These are phyloP conservation scores for Salix viminalis DNA, from an alignment of 345 rosid species.

Conservation along the genomic window DNA sequence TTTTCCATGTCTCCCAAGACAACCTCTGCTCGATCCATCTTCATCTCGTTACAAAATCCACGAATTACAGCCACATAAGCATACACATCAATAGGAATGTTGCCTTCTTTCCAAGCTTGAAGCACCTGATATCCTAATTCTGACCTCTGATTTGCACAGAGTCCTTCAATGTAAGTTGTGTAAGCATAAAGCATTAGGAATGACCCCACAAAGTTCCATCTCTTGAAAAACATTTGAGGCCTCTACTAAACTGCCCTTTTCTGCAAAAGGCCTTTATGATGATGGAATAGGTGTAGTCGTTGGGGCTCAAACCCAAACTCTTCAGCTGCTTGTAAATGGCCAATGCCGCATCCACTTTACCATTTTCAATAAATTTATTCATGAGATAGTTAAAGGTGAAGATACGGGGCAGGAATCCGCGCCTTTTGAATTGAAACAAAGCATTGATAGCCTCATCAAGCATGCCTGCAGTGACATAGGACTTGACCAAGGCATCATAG, in stretches of 20 bases:
- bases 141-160: constrained; percentile 5
- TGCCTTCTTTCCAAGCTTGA: constrained; percentile 13
- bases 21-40: constrained; percentile 44
- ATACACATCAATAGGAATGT: constrained; percentile 30
- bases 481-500: constrained; percentile 19
- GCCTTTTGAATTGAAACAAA: constrained; percentile 9
- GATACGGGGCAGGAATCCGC: constrained; percentile 10
- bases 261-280: too few species aligned
- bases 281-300: constrained; percentile 11
- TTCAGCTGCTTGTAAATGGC: constrained; percentile 11
- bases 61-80: constrained; percentile 15
- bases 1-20: constrained; percentile 46
- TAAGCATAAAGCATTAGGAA: constrained; percentile 5
- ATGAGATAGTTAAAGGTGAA: constrained; percentile 14
- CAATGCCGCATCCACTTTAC: constrained; percentile 3
- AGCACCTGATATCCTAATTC: constrained; percentile 28
- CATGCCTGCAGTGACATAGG: constrained; percentile 14
- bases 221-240: constrained; percentile 8
- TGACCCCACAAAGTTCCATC: constrained; percentile 7
- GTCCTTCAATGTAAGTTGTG: constrained; percentile 16
- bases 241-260: constrained; percentile 12
- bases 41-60: constrained; percentile 16
- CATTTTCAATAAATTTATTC: constrained; percentile 7
- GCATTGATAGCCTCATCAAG: constrained; percentile 15
- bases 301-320: constrained; percentile 16